These are phyloP conservation scores for Citrullus amarus DNA, from an alignment of 306 rosid species.

Conservation along the genomic window DNA sequence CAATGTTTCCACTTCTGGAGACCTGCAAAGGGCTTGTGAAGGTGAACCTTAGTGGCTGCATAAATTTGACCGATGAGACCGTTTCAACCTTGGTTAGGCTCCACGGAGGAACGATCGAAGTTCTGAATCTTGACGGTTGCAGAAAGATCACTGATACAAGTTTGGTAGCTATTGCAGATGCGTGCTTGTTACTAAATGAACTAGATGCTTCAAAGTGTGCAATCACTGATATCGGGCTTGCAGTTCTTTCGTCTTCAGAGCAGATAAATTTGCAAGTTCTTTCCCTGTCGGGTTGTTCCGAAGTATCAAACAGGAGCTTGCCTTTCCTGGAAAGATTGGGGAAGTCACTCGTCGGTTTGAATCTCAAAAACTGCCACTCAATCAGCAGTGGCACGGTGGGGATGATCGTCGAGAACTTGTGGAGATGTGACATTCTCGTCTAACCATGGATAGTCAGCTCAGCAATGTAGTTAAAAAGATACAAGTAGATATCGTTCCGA, in stretches of 20 bases:
- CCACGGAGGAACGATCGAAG: conserved; percentile 1
- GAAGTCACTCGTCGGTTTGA: conserved; percentile 3
- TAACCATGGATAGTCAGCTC: conserved; percentile 2
- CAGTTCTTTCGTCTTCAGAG: not conserved
- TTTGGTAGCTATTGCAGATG: conserved; percentile 10
- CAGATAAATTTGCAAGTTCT: conserved; percentile 11
- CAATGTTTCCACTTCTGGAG: conserved; percentile 8
- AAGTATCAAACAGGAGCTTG: conserved; percentile 10
- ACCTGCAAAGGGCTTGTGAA: conserved; percentile 9
- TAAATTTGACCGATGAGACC: conserved; percentile 4
- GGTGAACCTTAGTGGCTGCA: conserved; percentile 10
- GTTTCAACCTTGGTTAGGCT: conserved; percentile 6
- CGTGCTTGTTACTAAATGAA: conserved; percentile 3
- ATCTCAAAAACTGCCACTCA: conserved; percentile 8
- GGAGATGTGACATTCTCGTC: conserved; percentile 16
- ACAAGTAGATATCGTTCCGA: not conserved
- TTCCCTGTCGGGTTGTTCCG: conserved; percentile 7
- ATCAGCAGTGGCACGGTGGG: conserved; percentile 5
- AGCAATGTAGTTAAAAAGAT: not conserved
- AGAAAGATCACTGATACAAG: conserved; percentile 6
- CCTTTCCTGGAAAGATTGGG: conserved; percentile 13
- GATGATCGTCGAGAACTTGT: conserved; percentile 2
- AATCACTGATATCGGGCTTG: conserved; percentile 3
- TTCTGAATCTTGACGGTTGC: conserved; percentile 8
- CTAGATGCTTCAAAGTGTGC: conserved; percentile 10